phyloP scores from a whole-genome alignment of 345 rosid genomes.

The Euphorbia lathyris region DNA sequence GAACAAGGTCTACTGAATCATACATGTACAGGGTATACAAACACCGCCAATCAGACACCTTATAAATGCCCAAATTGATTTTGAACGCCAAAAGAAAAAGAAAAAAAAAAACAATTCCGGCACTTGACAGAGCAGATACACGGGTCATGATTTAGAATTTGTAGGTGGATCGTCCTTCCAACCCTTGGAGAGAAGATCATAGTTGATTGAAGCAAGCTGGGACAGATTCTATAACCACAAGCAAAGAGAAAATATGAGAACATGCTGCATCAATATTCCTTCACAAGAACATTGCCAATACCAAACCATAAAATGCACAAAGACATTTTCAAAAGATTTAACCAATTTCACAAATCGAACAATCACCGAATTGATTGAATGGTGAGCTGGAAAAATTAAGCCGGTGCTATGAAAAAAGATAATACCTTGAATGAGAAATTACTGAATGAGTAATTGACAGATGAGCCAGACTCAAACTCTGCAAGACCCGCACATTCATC shows the following conservation, averaged over 20 bases:
- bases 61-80: conserved; percentile 23
- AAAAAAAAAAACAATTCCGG: conserved; percentile 11
- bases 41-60: conserved; percentile 23
- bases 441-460: conserved; percentile 91
- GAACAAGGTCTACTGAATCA: conserved; percentile 14
- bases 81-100: conserved; percentile 4
- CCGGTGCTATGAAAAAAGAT: not conserved
- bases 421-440: conserved; percentile 97
- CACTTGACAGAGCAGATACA: conserved; percentile 10
- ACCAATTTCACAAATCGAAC: not conserved
- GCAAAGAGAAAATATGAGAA: conserved; percentile 13
- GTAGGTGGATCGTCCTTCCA: conserved; percentile 74
- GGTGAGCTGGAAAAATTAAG: not conserved
- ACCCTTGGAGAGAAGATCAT: conserved; percentile 94
- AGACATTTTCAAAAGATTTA: not conserved
- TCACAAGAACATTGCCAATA: not conserved
- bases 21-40: conserved; percentile 80
- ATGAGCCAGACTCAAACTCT: conserved; percentile 69
- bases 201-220: conserved; percentile 96
- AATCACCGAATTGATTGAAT: not conserved
- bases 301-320: not conserved
- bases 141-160: conserved; percentile 43
- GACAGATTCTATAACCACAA: conserved; percentile 69
- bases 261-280: not conserved
- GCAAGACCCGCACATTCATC: conserved; percentile 71